Evolutionary conservation across 495 filamentous ascomycete species (phyloP).

Genomic region (Alectoria sarmentosa): DNA sequence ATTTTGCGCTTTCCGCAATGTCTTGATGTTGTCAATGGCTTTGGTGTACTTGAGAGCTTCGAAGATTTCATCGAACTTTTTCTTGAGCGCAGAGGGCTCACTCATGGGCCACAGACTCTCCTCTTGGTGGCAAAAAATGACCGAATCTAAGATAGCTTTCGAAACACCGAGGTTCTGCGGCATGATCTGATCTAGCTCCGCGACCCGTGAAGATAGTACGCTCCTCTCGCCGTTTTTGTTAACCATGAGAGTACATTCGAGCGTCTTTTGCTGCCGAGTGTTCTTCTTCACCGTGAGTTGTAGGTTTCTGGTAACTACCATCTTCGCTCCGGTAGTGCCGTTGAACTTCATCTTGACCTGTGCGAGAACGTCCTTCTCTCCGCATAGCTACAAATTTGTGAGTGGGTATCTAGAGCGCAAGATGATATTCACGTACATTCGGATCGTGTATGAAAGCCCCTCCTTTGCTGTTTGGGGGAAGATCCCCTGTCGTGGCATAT

Average conservation of each 20-base stretch:
- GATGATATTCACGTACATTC: slow-evolving; percentile 45
- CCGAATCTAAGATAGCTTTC: slow-evolving; percentile 78
- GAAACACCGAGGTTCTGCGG: slow-evolving; percentile 87
- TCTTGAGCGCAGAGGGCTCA: slow-evolving; percentile 75
- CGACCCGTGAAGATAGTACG: slow-evolving; percentile 66
- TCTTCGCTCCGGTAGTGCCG: slow-evolving; percentile 61
- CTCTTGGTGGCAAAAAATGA: slow-evolving; percentile 98
- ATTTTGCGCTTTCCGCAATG: slow-evolving; percentile 72
- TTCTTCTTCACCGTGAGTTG: slow-evolving; percentile 83
- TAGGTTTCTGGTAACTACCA: slow-evolving; percentile 74
- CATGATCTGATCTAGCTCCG: slow-evolving; percentile 74
- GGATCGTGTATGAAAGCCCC: slow-evolving; percentile 97
- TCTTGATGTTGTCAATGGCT: slow-evolving; percentile 89
- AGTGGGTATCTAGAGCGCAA: slow-evolving; percentile 2
- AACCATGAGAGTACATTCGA: slow-evolving; percentile 71
- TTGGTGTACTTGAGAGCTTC: slow-evolving; percentile 96
- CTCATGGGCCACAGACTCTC: slow-evolving; percentile 98
- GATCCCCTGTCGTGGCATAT: slow-evolving; percentile 90
- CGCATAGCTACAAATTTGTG: slow-evolving; percentile 50
- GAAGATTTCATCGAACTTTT: slow-evolving; percentile 95
- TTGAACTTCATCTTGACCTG: slow-evolving; percentile 88
- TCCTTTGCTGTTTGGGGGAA: slow-evolving; percentile 87
- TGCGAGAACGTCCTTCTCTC: slow-evolving; percentile 84
- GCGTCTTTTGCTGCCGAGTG: slow-evolving; percentile 59
- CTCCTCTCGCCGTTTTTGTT: slow-evolving; percentile 73